These are phyloP conservation scores for Phytophthora litchii DNA, from an alignment of 352 stramenopile species.

Conservation along the genomic window DNA sequence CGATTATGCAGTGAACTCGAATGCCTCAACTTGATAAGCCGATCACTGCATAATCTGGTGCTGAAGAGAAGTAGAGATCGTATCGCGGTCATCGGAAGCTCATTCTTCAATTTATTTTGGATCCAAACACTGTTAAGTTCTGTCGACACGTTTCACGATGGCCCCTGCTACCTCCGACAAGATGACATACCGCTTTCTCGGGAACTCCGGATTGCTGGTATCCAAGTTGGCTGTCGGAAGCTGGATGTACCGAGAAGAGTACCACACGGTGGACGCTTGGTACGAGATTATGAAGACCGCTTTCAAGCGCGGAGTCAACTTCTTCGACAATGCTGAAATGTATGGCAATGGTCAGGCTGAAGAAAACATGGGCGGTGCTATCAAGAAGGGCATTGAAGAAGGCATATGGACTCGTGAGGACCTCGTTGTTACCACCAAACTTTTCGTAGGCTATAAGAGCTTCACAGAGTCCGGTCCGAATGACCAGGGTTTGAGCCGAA, in stretches of 20 bases:
- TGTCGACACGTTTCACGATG: background rate
- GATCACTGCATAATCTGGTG: no score
- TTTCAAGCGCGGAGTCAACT: constrained; percentile 6
- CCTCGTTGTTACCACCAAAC: constrained; percentile 63
- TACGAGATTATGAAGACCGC: constrained; percentile 9
- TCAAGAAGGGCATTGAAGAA: constrained; percentile 44
- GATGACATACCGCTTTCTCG: constrained; percentile 56
- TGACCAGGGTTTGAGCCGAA: constrained; percentile 38
- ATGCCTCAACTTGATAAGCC: no score
- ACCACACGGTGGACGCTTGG: constrained; percentile 20
- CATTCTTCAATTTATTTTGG: constrained; percentile 4
- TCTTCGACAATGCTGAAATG: constrained; percentile 9
- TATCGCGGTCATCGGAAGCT: background rate
- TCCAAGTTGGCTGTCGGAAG: constrained; percentile 47
- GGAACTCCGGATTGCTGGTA: constrained; percentile 46
- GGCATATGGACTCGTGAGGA: constrained; percentile 53
- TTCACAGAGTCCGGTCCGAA: constrained; percentile 32
- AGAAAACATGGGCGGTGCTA: constrained; percentile 45
- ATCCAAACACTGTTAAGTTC: background rate
- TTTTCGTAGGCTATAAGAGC: constrained; percentile 42
- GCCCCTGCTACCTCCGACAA: constrained; percentile 8
- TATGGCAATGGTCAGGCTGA: constrained; percentile 17
- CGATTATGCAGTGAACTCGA: no score
- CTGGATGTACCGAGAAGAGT: constrained; percentile 39
- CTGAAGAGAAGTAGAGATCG: no score